Evolutionary conservation across 2,329 filamentous ascomycete genomes (phyloP), one percentile per base, ranked within the genome.

Genomic region (Dactylellina leptospora): DNA sequence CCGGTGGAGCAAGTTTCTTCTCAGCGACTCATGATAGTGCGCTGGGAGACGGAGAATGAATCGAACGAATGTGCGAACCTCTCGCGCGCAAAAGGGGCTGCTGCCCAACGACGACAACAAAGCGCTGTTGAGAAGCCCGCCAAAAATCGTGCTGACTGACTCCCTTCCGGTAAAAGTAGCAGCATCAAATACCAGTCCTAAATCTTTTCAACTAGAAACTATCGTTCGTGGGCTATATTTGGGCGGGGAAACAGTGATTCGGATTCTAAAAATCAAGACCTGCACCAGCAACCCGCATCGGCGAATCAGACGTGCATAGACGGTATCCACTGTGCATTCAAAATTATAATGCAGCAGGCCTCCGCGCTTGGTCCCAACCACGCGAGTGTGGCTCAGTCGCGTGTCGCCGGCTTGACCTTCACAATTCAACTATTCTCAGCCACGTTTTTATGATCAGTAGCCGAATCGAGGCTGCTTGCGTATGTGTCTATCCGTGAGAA

Each of bases 271-370:
- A 66, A 40, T 38, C 51, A 66, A 38, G 42, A 66, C 51, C 42
- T 50, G 40, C 30, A 30, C n/a, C 20, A 25, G 33, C 18, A 27
- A 16, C 13, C 47, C 33, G 40, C 61, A 36, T 25, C 42, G 51
- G 18, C 61, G 61, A 66, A 66, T 66, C 61, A 66, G 30, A 58
- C 51, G 0, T 50, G 60, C 60, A 22, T 62, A 36, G 58, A 33
- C 18, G 47, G 25, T 11, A 40, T 16, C 5, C 36, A 11, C 28
- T 40, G 25, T 42, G 55, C 28, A 60, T 42, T 61, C 5, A 23
- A 3, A 23, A 9, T 47, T 42, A 42, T 23, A 48, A 55, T 66
- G 61, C 61, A 66, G 16, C 42, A 50, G 44, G 42, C 51, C 61
- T 56, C 38, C 18, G 13, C 36, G 3, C 36, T 44, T 44, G 51